A percentile compares a stretch with the other conserved stretches of the same genome.
Evolutionary conservation across 2,329 filamentous ascomycete genomes (phyloP).

Genomic region (Exserohilum rostratum): DNA sequence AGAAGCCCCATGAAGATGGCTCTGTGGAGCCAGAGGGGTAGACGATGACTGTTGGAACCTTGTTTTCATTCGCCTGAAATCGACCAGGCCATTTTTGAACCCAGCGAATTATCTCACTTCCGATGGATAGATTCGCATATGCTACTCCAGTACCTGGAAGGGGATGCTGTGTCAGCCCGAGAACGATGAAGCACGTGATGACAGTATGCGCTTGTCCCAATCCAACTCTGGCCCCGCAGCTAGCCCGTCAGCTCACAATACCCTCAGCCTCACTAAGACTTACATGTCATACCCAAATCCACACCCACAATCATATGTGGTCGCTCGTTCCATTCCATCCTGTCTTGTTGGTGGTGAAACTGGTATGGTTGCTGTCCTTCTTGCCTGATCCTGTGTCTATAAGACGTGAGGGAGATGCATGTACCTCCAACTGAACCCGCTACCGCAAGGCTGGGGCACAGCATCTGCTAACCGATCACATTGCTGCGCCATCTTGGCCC

Average conservation of each 20-base stretch:
- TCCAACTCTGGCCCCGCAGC: background rate
- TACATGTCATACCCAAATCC: conserved; percentile 49
- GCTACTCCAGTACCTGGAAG: conserved; percentile 45
- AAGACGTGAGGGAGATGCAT: conserved; percentile 8
- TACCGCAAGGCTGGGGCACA: conserved; percentile 37
- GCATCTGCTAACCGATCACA: conserved; percentile 6
- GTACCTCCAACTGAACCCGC: conserved; percentile 1
- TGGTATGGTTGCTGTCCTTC: conserved; percentile 2
- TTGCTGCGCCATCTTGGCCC: conserved; percentile 13
- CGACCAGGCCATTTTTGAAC: conserved; percentile 61
- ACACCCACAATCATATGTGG: conserved; percentile 44
- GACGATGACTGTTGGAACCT: conserved; percentile 60
- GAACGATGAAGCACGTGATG: conserved; percentile 9
- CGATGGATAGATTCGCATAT: conserved; percentile 46
- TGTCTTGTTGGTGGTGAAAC: background rate
- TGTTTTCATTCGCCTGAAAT: conserved; percentile 60
- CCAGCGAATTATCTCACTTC: conserved; percentile 40
- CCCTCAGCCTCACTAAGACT: conserved; percentile 24
- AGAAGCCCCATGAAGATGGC: conserved; percentile 61
- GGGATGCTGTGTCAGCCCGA: conserved; percentile 1
- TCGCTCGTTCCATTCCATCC: conserved; percentile 26
- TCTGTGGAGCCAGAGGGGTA: conserved; percentile 49
- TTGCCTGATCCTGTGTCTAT: conserved; percentile 5
- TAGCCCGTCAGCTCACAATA: conserved; percentile 1
- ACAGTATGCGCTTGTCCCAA: conserved; percentile 2